Conservation (phyloP, 2,329 filamentous ascomycete genomes). For the Cladophialophora psammophila region DNA sequence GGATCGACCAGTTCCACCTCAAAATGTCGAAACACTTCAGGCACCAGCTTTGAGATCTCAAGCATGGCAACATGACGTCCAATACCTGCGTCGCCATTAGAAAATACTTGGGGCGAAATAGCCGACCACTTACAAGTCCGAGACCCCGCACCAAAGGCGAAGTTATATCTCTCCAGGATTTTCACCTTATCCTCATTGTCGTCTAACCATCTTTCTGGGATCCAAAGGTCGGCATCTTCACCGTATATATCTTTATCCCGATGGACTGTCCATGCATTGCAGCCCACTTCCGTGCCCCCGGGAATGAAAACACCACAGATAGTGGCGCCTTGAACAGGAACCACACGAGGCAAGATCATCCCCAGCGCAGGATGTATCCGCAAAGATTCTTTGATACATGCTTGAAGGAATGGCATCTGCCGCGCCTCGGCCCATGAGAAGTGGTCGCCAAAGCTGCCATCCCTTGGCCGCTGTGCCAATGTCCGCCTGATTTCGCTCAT, state of each 20-base stretch:
- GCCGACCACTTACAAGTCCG: constrained; percentile 1
- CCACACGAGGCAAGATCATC: constrained; percentile 37
- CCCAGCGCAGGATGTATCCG: constrained; percentile 37
- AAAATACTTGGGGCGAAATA: constrained; percentile 27
- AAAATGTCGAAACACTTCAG: constrained; percentile 33
- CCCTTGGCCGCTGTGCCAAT: constrained; percentile 51
- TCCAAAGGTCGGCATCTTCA: constrained; percentile 34
- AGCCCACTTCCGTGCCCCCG: constrained; percentile 29
- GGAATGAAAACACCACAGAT: constrained; percentile 29
- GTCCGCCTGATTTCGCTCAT: constrained; percentile 39
- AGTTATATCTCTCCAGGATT: constrained; percentile 5
- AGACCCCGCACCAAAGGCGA: constrained; percentile 1
- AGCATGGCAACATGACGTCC: constrained; percentile 24
- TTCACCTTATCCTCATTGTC: constrained; percentile 19
- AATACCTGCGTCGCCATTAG: constrained; percentile 44
- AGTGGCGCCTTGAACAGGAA: constrained; percentile 33
- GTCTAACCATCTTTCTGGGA: constrained; percentile 45
- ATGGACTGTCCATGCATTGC: constrained; percentile 43
- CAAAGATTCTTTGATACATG: constrained; percentile 30
- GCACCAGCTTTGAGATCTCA: constrained; percentile 31
- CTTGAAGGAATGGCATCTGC: constrained; percentile 51
- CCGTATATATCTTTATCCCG: constrained; percentile 31
- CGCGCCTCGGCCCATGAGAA: constrained; percentile 70
- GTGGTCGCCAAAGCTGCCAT: constrained; percentile 16
- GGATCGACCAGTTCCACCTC: constrained; percentile 17